phyloP scores from a whole-genome alignment of 2,329 filamentous ascomycete genomes.

The Fusarium burgessii region DNA sequence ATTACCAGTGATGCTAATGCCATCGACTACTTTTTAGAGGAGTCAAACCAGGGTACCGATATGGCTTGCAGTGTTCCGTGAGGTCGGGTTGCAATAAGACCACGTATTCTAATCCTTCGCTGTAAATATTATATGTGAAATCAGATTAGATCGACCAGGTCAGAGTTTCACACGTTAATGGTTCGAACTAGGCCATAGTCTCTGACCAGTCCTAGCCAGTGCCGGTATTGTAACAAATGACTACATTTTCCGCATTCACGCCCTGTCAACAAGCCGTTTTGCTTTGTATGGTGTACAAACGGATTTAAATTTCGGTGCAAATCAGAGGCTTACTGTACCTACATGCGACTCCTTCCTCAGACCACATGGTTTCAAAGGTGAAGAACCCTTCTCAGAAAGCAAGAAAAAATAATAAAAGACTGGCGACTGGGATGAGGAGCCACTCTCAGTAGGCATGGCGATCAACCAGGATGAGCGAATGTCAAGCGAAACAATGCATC shows the following conservation, averaged over 20 bases:
- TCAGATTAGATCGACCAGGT: background rate
- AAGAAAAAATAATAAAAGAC: background rate
- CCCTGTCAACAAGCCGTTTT: too few species aligned
- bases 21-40: background rate
- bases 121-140: background rate
- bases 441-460: constrained; percentile 11
- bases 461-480: constrained; percentile 32
- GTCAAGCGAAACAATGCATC: constrained; percentile 24
- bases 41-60: background rate
- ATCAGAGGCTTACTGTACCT: background rate
- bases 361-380: constrained; percentile 13
- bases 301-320: background rate
- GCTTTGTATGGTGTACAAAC: background rate
- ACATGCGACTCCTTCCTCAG: background rate
- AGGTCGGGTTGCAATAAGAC: background rate
- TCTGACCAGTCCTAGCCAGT: too few species aligned
- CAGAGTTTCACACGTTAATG: background rate
- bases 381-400: too few species aligned
- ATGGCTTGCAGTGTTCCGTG: background rate
- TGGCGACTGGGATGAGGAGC: constrained; percentile 16
- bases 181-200: too few species aligned
- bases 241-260: background rate
- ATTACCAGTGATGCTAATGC: background rate
- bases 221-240: background rate
- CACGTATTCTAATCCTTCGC: background rate